Evolutionary conservation across 2,329 filamentous ascomycete genomes (phyloP), one percentile per base, ranked within the genome.

Genomic region (Trichoderma cornu-damae): DNA sequence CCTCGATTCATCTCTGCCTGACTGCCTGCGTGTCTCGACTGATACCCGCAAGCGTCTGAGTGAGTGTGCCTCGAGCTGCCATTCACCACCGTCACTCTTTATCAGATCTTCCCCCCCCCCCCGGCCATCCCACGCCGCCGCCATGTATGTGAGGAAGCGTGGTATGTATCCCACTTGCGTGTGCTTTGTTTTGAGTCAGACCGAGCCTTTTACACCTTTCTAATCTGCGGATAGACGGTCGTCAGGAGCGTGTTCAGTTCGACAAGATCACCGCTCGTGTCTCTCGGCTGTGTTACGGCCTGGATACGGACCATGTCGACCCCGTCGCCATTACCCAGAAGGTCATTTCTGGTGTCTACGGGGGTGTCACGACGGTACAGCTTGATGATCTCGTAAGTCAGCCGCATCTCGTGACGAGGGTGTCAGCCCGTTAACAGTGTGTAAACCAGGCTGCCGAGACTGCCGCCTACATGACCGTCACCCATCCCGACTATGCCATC

Each of bases 201-300:
- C 24, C 6, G 22, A n/a, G 16, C 6, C 47, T 20, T 4, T 37
- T 54, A 37, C 44, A 42, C 30, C 26, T 43, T 47, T 48, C 70
- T 77, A 58, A 74, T 66, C n/a, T 22, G 20, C 8, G 16, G 14
- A 9, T 57, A 97, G 94, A 99, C 83, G 93, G 93, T 78, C 94
- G 94, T 81, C 96, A 97, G 81, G 94, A 99, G 83, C 94, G 94
- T 75, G 94, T 99, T 64, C 94, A 99, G 75, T 99, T 99, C 80
- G 94, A 99, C 83, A 99, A 99, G 81, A 99, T 99, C 84, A 97
- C 94, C 70, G 94, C 94, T 68, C 91, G 94, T 76, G 94, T 99
- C 66, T 97, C 94, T 46, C 86, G 94, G 69, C 82, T 99, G 70
- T 99, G 94, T 83, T 99, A 99, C 75, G 93, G 93, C 65, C 87